Evolutionary conservation across 306 rosid species (phyloP).

Genomic region (Cucumis hystrix): DNA sequence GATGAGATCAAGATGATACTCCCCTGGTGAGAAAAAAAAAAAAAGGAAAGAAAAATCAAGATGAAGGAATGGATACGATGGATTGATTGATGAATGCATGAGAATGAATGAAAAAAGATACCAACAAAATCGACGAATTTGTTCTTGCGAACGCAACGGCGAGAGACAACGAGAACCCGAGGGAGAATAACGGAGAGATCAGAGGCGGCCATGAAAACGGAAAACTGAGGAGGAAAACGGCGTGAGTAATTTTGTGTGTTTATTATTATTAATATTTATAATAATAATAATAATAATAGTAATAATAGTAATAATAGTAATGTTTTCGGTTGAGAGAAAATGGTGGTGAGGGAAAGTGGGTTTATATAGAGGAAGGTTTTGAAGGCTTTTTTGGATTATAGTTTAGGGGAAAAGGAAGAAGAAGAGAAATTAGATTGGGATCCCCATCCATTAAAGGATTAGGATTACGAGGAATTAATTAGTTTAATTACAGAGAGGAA

Average conservation of each 20-base stretch:
- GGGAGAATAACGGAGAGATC: slow-evolving; percentile 79
- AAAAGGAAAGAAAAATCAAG: background rate
- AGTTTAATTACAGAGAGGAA: background rate
- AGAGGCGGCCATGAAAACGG: slow-evolving; percentile 15
- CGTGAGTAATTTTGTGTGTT: background rate
- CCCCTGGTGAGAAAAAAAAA: slow-evolving; percentile 30
- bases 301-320: no score
- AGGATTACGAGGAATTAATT: background rate
- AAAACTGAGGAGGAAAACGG: background rate
- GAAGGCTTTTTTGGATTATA: background rate
- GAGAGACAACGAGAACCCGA: slow-evolving; percentile 87
- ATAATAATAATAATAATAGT: no score
- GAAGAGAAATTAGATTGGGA: background rate
- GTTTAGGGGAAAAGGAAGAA: background rate
- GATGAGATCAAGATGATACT: slow-evolving; percentile 88
- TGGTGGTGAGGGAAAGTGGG: background rate
- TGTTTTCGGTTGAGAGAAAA: background rate
- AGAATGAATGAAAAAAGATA: slow-evolving; percentile 2
- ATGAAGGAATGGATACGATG: background rate
- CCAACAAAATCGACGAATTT: slow-evolving; percentile 96
- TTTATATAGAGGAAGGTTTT: background rate
- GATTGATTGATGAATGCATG: background rate
- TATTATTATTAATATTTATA: background rate
- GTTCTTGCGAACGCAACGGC: slow-evolving; percentile 88
- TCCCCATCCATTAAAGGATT: background rate